phyloP scores from a whole-genome alignment of 2,329 filamentous ascomycete genomes.

The Fusarium subglutinans region DNA sequence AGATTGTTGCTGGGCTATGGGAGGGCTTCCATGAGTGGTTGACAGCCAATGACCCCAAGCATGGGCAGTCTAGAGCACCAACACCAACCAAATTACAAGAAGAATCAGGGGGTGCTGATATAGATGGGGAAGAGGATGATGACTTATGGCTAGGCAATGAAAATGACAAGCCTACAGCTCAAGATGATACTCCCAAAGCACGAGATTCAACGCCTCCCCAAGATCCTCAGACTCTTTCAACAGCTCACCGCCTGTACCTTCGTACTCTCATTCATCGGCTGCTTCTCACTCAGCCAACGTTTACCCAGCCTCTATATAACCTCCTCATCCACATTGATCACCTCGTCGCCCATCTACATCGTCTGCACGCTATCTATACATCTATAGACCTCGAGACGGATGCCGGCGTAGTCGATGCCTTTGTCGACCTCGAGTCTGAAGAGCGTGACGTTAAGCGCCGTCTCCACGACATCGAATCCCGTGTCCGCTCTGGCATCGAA shows the following conservation, averaged over 20 bases:
- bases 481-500: constrained; percentile 74
- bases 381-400: constrained; percentile 84
- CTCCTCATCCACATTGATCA: constrained; percentile 82
- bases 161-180: background rate
- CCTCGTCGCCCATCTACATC: constrained; percentile 78
- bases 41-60: constrained; percentile 53
- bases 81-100: constrained; percentile 35
- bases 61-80: constrained; percentile 34
- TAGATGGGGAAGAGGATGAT: constrained; percentile 33
- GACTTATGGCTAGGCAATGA: constrained; percentile 44
- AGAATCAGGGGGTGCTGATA: constrained; percentile 3
- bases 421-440: constrained; percentile 76
- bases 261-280: constrained; percentile 71
- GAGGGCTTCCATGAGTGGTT: constrained; percentile 83
- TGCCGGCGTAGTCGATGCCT: constrained; percentile 81
- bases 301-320: constrained; percentile 71
- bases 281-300: constrained; percentile 70
- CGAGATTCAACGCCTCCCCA: constrained; percentile 52
- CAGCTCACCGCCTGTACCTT: constrained; percentile 82
- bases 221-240: constrained; percentile 85
- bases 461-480: constrained; percentile 69
- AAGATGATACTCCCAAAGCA: constrained; percentile 39
- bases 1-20: constrained; percentile 85
- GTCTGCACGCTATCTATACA: constrained; percentile 79
- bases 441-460: constrained; percentile 73